phyloP scores from a whole-genome alignment of 108 stramenopile species.

The Discostella pseudostelligera region DNA sequence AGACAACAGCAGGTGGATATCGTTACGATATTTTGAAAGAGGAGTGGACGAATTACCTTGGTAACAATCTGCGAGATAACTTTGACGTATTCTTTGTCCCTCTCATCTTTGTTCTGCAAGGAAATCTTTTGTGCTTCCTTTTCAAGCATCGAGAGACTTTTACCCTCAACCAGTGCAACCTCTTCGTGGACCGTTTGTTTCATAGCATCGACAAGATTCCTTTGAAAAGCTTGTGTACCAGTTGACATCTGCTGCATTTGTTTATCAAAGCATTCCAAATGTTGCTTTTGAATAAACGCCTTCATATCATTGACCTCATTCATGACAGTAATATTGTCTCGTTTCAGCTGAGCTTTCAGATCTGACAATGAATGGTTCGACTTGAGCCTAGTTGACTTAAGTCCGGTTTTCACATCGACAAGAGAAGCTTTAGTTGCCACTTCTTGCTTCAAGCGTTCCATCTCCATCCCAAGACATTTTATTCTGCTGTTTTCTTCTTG shows the following conservation, averaged over 20 bases:
- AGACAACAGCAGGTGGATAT: not conserved
- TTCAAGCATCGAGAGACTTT: not conserved
- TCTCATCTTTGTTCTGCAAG: not conserved
- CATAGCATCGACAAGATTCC: constrained; percentile 7
- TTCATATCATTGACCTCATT: constrained; percentile 2
- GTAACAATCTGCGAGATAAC: constrained; percentile 9
- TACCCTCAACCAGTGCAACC: not conserved
- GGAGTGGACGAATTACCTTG: not conserved
- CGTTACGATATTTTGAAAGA: not conserved
- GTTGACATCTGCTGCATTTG: constrained; percentile 14
- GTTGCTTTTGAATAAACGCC: constrained; percentile 9
- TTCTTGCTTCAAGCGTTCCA: constrained; percentile 1
- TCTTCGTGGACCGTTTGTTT: constrained; percentile 11
- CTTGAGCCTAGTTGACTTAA: constrained; percentile 6
- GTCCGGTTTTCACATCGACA: not conserved
- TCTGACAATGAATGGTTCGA: constrained; percentile 10
- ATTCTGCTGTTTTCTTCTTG: constrained; percentile 13
- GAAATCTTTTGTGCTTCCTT: not conserved
- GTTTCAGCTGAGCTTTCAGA: constrained; percentile 9
- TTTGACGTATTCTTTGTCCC: not conserved
- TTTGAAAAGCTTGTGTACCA: constrained; percentile 10
- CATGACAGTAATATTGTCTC: constrained; percentile 3
- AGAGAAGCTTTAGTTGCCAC: constrained; percentile 12
- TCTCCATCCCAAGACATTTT: constrained; percentile 8
- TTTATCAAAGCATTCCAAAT: constrained; percentile 6